Percentiles rank a stretch among this genome's conserved stretches.
Evolutionary conservation across 345 rosid genomes (phyloP).

Genomic region (Ailanthus altissimus): DNA sequence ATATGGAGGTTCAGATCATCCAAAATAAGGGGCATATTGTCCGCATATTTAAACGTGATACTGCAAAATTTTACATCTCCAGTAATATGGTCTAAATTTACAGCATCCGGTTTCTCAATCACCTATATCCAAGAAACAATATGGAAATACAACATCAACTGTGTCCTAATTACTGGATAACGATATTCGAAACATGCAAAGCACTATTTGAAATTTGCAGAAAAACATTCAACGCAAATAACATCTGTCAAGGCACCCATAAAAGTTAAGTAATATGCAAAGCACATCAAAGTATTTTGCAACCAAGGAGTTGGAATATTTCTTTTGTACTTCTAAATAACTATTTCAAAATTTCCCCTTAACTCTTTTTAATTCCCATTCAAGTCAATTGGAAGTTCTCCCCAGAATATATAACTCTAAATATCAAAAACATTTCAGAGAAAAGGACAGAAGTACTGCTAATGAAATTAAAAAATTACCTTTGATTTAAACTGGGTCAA

Average conservation of each 20-base stretch:
- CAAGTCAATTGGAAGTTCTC: background rate
- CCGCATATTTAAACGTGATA: slow-evolving; percentile 69
- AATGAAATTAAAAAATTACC: slow-evolving; percentile 40
- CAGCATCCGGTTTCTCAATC: slow-evolving; percentile 58
- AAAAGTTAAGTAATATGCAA: background rate
- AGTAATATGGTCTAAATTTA: slow-evolving; percentile 51
- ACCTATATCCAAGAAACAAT: slow-evolving; percentile 48
- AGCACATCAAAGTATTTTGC: background rate
- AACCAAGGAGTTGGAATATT: slow-evolving; percentile 2
- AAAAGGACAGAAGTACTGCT: background rate
- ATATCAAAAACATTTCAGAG: background rate
- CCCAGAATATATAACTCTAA: background rate
- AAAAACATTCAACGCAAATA: background rate
- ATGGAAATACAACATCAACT: background rate
- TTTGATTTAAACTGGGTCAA: slow-evolving; percentile 56
- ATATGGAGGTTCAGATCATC: slow-evolving; percentile 75
- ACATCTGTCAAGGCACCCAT: background rate
- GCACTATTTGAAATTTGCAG: no score
- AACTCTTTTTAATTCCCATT: slow-evolving; percentile 3
- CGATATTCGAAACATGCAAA: background rate
- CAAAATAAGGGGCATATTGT: slow-evolving; percentile 55
- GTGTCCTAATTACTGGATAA: background rate
- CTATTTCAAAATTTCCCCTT: background rate
- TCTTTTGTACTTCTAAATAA: background rate
- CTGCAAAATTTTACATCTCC: slow-evolving; percentile 76